A percentile compares a stretch with the other conserved stretches of the same genome.
Evolutionary conservation across 2,329 filamentous ascomycete species (phyloP).

Genomic region (Xylariaceae sp.): DNA sequence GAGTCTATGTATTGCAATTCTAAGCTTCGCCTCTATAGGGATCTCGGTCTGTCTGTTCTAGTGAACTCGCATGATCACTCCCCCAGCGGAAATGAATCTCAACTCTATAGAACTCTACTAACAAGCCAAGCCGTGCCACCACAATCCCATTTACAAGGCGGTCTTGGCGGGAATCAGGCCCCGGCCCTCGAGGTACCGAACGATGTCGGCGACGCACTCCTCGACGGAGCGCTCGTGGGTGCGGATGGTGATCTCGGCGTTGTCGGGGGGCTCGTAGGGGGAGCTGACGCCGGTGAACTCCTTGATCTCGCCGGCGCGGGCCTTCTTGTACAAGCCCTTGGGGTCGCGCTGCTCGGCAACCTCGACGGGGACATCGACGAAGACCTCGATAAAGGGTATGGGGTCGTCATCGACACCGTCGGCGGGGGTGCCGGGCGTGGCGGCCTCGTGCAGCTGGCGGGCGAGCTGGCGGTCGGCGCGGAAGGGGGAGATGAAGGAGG

Average conservation of each 20-base stretch:
- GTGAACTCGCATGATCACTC: not conserved
- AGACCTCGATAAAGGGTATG: constrained; percentile 91
- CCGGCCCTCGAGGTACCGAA: constrained; percentile 74
- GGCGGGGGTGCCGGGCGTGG: constrained; percentile 52
- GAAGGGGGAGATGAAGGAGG: constrained; percentile 97
- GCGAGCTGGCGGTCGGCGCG: constrained; percentile 82
- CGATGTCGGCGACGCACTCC: constrained; percentile 85
- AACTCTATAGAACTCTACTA: not conserved
- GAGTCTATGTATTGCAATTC: constrained; percentile 13
- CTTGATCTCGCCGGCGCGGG: constrained; percentile 88
- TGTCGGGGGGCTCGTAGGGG: constrained; percentile 88
- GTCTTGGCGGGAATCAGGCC: constrained; percentile 52
- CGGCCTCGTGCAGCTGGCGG: constrained; percentile 69
- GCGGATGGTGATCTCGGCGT: constrained; percentile 84
- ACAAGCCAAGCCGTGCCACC: not conserved
- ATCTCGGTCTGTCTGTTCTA: not conserved
- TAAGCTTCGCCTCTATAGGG: not conserved
- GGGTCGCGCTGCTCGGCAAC: constrained; percentile 94
- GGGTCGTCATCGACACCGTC: constrained; percentile 61
- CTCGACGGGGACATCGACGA: constrained; percentile 86
- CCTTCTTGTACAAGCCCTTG: constrained; percentile 98
- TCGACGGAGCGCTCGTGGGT: constrained; percentile 82
- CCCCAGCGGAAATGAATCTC: no score
- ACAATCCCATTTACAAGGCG: not conserved
- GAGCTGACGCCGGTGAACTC: constrained; percentile 96